phyloP scores from a whole-genome alignment of 805 yeast species.

The Helenozyma rhizophorensis region DNA sequence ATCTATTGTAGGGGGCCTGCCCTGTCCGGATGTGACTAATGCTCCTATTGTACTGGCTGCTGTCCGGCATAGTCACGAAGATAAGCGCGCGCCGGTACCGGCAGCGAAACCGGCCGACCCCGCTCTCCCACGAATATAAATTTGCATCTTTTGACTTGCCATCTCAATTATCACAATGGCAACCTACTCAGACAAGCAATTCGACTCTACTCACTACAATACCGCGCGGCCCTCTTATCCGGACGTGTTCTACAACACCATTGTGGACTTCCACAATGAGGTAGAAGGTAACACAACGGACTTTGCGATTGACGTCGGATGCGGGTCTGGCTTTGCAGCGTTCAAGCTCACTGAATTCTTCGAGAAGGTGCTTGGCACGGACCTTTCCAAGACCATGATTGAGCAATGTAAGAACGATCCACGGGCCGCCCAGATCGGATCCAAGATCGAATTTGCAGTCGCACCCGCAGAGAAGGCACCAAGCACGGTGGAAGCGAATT shows the following conservation, averaged over 20 bases:
- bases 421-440: constrained; percentile 8
- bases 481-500: constrained; percentile 10
- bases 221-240: constrained; percentile 69
- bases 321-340: constrained; percentile 78
- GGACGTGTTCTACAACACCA: constrained; percentile 36
- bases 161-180: constrained; percentile 44
- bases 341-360: constrained; percentile 45
- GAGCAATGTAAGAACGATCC: constrained; percentile 20
- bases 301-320: constrained; percentile 66
- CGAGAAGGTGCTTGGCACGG: constrained; percentile 56
- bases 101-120: too few relatives aligned
- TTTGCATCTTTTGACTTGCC: too few relatives aligned
- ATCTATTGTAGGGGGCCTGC: too few relatives aligned
- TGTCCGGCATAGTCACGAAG: too few relatives aligned
- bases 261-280: constrained; percentile 38
- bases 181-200: constrained; percentile 51
- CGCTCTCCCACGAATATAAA: too few relatives aligned
- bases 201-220: constrained; percentile 50
- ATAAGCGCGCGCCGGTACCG: too few relatives aligned
- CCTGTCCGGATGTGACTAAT: too few relatives aligned
- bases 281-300: constrained; percentile 18
- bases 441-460: constrained; percentile 16
- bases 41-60: too few relatives aligned
- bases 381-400: constrained; percentile 57
- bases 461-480: constrained; percentile 28